Evolutionary conservation across 805 yeast species (phyloP), one percentile per base, ranked within the genome.

Genomic region (Candida saitoana): DNA sequence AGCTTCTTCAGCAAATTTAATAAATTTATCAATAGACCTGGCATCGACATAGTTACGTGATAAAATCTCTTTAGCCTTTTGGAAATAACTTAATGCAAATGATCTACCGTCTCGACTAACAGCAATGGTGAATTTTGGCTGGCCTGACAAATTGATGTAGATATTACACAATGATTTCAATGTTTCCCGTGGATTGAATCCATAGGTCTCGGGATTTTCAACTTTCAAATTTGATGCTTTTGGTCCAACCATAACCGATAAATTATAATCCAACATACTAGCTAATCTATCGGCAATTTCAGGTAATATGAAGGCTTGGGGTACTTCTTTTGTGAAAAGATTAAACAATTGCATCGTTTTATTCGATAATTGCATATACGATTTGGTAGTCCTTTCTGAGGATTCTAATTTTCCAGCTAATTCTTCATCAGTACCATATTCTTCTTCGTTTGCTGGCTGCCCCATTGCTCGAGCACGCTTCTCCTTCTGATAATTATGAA

Each of bases 271-370:
- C 59, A 93, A 71, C 99, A 93, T 93, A 36, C 96, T 89, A 0
- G 99, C 96, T 48, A 93, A 70, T 62, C 99, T 76, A 54, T 89
- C 96, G 33, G 91, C 96, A 54, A 93, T 82, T 63, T 93, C 99
- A 2, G 87, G 80, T 34, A 87, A 84, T 3, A 81, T 79, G 64
- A 93, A 93, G 0, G 96, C 91, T 39, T 69, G 72, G 6, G 98
- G 96, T 7, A 87, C 87, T 48, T 91, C 91, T 44, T 78, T 72
- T 0, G 98, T 88, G 58, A 90, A 93, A 37, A 89, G 65, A 49
- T 79, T 82, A 55, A 93, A 84, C 48, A 93, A 67, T 34, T 75
- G 76, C 63, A 90, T 80, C 0, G 96, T 86, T 62, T 88, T 86
- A 51, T 86, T 85, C 14, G 93, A 80, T 48, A 93, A 69, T 38